phyloP scores from a whole-genome alignment of 2,329 filamentous ascomycete species.

The Paracoccidioides brasiliensis region DNA sequence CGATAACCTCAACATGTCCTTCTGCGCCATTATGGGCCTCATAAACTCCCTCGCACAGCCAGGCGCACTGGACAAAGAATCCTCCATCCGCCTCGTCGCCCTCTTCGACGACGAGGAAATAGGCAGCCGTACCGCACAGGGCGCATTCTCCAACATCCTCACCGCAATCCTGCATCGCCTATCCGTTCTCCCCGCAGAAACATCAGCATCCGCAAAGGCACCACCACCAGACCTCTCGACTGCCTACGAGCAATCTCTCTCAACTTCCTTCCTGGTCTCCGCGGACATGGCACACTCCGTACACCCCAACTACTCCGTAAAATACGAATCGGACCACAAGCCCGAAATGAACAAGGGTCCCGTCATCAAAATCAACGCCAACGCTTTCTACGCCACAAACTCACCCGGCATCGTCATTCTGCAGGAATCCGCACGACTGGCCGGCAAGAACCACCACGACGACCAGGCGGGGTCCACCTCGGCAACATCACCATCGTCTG shows the following conservation, averaged over 20 bases:
- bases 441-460: conserved; percentile 22
- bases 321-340: conserved; percentile 83
- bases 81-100: conserved; percentile 75
- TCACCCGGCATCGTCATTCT: conserved; percentile 86
- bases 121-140: conserved; percentile 81
- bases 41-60: conserved; percentile 60
- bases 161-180: conserved; percentile 77
- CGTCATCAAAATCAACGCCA: conserved; percentile 97
- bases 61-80: conserved; percentile 57
- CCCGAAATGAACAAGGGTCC: conserved; percentile 94
- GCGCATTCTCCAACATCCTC: conserved; percentile 82
- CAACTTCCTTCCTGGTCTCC: conserved; percentile 83
- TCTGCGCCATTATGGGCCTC: conserved; percentile 74
- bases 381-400: conserved; percentile 93
- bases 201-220: conserved; percentile 18
- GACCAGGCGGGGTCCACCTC: conserved; percentile 40
- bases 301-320: conserved; percentile 84
- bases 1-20: conserved; percentile 94
- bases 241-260: conserved; percentile 83
- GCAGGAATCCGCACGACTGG: conserved; percentile 61
- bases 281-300: conserved; percentile 97
- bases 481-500: no score
- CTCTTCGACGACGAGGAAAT: conserved; percentile 98
- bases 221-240: conserved; percentile 52
- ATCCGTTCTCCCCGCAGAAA: conserved; percentile 55